phyloP scores from a whole-genome alignment of 169 alveolate genomes.

The Eimeria necatrix region DNA sequence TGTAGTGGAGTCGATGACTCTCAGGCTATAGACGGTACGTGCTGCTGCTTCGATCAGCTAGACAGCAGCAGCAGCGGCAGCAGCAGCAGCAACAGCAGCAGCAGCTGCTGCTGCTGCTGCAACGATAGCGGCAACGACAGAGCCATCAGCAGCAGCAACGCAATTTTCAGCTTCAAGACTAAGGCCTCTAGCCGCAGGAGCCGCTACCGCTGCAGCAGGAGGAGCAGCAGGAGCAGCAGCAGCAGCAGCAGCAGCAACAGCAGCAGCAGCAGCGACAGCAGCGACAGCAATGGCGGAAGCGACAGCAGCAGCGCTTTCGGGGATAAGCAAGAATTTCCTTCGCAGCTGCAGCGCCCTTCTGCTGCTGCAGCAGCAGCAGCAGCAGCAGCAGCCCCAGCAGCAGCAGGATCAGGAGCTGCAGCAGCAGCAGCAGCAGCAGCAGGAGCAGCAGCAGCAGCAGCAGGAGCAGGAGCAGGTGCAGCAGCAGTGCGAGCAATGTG shows the following conservation, averaged over 20 bases:
- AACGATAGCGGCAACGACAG: background rate
- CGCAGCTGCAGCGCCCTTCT: background rate
- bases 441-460: background rate
- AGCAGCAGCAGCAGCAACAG: background rate
- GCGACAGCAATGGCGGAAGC: background rate
- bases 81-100: too few relatives aligned
- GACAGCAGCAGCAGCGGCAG: background rate
- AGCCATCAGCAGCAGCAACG: background rate
- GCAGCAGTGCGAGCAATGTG: background rate
- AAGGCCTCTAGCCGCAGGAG: too few relatives aligned
- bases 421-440: constrained; percentile 33
- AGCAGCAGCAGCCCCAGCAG: background rate
- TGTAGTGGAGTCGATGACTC: background rate
- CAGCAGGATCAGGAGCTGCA: background rate
- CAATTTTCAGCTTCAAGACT: too few relatives aligned
- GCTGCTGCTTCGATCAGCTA: background rate
- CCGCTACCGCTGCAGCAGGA: background rate
- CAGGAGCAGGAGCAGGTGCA: constrained; percentile 3
- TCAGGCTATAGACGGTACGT: background rate
- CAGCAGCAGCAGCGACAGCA: constrained; percentile 9
- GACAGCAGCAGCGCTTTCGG: background rate
- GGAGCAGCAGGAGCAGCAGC: background rate
- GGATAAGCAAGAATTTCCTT: background rate
- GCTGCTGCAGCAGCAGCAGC: constrained; percentile 13
- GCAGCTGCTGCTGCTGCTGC: too few relatives aligned